Evolutionary conservation across 768 basidiomycete genomes (phyloP).

Genomic region (Hemileccinum rubropunctum): DNA sequence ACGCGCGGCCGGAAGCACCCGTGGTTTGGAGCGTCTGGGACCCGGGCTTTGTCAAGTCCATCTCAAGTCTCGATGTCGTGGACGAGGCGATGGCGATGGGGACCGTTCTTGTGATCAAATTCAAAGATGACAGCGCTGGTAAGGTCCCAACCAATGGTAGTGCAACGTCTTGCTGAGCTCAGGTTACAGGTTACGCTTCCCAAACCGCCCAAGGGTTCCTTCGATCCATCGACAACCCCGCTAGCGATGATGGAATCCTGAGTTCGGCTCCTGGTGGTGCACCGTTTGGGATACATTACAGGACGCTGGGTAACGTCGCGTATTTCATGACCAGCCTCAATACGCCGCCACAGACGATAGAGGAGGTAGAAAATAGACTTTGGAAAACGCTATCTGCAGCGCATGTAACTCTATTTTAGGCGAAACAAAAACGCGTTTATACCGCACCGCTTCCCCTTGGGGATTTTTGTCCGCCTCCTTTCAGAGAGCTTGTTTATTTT

Average conservation of each 20-base stretch:
- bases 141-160: slow-evolving; percentile 12
- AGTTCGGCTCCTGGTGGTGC: slow-evolving; percentile 50
- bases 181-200: slow-evolving; percentile 48
- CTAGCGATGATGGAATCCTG: slow-evolving; percentile 21
- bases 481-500: neutral
- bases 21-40: slow-evolving; percentile 89
- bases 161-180: neutral
- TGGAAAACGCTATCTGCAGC: slow-evolving; percentile 35
- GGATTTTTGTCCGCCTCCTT: no score
- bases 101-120: slow-evolving; percentile 76
- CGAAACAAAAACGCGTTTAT: no score
- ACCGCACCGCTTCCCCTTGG: no score
- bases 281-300: slow-evolving; percentile 72
- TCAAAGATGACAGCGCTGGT: slow-evolving; percentile 60
- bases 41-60: slow-evolving; percentile 57
- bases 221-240: slow-evolving; percentile 42
- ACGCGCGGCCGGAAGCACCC: slow-evolving; percentile 9
- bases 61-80: slow-evolving; percentile 57
- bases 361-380: slow-evolving; percentile 62
- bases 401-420: neutral
- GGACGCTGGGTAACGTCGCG: slow-evolving; percentile 88
- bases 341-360: slow-evolving; percentile 51
- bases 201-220: slow-evolving; percentile 66
- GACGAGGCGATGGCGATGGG: slow-evolving; percentile 85
- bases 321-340: slow-evolving; percentile 92